These are phyloP conservation scores for Sutorius eximius DNA, from an alignment of 1,284 basidiomycete species.

Conservation along the genomic window DNA sequence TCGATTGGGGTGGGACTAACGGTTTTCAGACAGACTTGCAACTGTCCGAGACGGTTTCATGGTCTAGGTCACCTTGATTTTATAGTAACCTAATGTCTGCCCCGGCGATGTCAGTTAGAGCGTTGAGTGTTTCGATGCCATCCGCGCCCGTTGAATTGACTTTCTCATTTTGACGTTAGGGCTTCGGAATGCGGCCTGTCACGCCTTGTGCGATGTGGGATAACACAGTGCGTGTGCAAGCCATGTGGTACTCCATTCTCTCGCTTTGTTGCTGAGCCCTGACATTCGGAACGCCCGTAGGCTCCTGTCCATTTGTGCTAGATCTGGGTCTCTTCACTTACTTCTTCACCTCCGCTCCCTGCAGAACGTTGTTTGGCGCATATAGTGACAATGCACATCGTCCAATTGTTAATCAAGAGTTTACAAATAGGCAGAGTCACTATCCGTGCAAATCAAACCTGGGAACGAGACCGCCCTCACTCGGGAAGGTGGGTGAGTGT, in stretches of 20 bases:
- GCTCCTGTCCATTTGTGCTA: constrained; percentile 19
- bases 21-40: not conserved
- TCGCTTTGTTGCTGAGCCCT: not conserved
- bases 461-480: constrained; percentile 20
- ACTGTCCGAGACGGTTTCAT: not conserved
- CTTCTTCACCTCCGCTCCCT: constrained; percentile 17
- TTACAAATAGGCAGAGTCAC: constrained; percentile 18
- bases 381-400: constrained; percentile 24
- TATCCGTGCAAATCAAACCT: constrained; percentile 21
- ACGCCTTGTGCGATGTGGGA: constrained; percentile 21
- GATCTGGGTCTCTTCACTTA: constrained; percentile 18
- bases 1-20: not conserved
- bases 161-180: not conserved
- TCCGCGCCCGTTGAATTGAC: not conserved
- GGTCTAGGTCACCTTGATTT: not conserved
- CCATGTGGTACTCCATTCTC: not conserved
- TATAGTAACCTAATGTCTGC: not conserved
- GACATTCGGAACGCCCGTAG: constrained; percentile 3
- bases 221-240: constrained; percentile 12
- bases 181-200: constrained; percentile 7
- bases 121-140: not conserved
- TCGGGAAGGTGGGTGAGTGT: not conserved
- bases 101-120: not conserved
- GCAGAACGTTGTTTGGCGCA: constrained; percentile 15
- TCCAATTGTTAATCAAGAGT: constrained; percentile 21